Conservation (phyloP, 2,329 filamentous ascomycete species). For the Fusarium proliferatum region DNA sequence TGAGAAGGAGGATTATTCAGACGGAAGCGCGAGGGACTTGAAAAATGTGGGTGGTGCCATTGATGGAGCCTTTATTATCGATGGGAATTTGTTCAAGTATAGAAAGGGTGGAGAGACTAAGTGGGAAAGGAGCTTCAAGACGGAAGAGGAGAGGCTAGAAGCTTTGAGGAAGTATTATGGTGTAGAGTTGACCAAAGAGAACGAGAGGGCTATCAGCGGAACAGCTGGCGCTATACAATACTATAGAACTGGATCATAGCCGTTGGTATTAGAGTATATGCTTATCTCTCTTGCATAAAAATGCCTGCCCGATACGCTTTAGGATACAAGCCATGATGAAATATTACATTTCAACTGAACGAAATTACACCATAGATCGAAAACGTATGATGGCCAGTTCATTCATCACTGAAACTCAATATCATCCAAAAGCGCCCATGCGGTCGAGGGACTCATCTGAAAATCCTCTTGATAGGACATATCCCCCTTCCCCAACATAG, state of each 20-base stretch:
- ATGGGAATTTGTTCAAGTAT: constrained; percentile 5
- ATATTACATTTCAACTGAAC: no score
- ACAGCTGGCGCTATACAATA: constrained; percentile 13
- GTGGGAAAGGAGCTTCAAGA: constrained; percentile 10
- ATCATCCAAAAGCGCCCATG: constrained; percentile 25
- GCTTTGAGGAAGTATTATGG: constrained; percentile 14
- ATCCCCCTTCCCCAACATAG: neutral
- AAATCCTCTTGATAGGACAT: neutral
- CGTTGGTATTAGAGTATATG: no score
- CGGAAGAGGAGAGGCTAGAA: constrained; percentile 6
- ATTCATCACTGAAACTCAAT: constrained; percentile 14
- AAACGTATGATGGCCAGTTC: neutral
- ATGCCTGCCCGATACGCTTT: neutral
- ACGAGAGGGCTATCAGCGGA: constrained; percentile 14
- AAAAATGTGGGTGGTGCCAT: neutral
- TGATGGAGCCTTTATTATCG: constrained; percentile 18
- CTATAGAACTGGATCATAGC: neutral
- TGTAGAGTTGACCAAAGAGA: neutral
- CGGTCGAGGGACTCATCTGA: constrained; percentile 17
- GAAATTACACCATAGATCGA: neutral
- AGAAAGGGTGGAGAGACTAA: neutral
- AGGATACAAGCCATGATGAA: neutral
- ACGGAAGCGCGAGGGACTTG: neutral
- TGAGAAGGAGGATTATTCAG: neutral
- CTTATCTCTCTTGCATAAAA: neutral